phyloP scores from a whole-genome alignment of 257 asterid species.

The Handroanthus guayacan region DNA sequence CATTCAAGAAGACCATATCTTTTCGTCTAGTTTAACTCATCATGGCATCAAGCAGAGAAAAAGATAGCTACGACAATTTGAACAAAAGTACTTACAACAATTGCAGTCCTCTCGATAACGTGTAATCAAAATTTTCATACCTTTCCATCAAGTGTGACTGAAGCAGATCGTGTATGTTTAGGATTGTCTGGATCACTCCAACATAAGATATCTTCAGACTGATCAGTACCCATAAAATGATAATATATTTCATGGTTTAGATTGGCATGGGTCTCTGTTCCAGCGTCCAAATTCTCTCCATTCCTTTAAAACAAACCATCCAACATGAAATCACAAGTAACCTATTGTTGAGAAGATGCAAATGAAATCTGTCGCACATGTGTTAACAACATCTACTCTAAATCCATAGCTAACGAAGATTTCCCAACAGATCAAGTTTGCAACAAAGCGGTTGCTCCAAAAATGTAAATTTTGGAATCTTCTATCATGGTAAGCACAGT shows the following conservation, averaged over 20 bases:
- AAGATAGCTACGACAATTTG: neutral
- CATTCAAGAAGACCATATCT: neutral
- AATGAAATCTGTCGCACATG: neutral
- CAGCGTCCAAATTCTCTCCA: constrained; percentile 77
- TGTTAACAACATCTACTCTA: neutral
- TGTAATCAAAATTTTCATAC: constrained; percentile 41
- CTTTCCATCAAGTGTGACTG: constrained; percentile 93
- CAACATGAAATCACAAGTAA: constrained; percentile 33
- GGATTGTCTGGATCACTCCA: constrained; percentile 91
- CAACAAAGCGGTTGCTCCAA: neutral
- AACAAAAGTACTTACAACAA: neutral
- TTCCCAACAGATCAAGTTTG: constrained; percentile 1
- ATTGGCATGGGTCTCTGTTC: constrained; percentile 84
- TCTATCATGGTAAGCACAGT: constrained; percentile 5
- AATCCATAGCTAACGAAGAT: constrained; percentile 6
- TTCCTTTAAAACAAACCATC: constrained; percentile 57
- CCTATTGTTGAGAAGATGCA: constrained; percentile 20
- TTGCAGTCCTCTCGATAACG: constrained; percentile 17
- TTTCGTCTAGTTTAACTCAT: neutral
- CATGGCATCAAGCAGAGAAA: constrained; percentile 3
- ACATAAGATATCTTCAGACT: constrained; percentile 86
- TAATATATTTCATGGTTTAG: constrained; percentile 89
- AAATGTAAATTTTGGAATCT: neutral
- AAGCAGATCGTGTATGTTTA: constrained; percentile 65
- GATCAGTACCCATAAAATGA: constrained; percentile 91